Conservation (phyloP, 2,329 filamentous ascomycete species). For the Stagonosporopsis vannaccii region DNA sequence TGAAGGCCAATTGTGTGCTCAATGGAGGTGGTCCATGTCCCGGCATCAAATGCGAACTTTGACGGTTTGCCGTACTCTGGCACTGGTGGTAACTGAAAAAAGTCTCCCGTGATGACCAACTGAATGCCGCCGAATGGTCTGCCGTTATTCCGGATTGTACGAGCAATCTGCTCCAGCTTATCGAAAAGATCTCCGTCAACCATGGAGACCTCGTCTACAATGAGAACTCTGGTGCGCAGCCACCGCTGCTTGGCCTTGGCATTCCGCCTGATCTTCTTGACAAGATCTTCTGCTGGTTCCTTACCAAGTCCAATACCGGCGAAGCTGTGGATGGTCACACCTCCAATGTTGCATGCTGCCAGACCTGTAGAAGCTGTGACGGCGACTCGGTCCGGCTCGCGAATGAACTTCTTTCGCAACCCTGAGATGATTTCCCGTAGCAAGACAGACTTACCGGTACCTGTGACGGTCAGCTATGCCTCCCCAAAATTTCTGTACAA, state of each 20-base stretch:
- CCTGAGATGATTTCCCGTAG: slow-evolving; percentile 89
- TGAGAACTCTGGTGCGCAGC: slow-evolving; percentile 84
- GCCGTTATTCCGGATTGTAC: slow-evolving; percentile 86
- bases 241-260: slow-evolving; percentile 87
- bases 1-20: slow-evolving; percentile 95
- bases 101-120: slow-evolving; percentile 93
- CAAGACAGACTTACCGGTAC: slow-evolving; percentile 94
- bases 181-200: slow-evolving; percentile 97
- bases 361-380: slow-evolving; percentile 96
- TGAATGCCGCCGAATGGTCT: slow-evolving; percentile 96
- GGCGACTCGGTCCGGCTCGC: slow-evolving; percentile 83
- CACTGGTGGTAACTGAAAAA: slow-evolving; percentile 95
- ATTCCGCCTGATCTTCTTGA: slow-evolving; percentile 91
- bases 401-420: slow-evolving; percentile 76
- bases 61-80: slow-evolving; percentile 76
- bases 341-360: slow-evolving; percentile 95
- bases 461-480: slow-evolving; percentile 34
- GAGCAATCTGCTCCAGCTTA: slow-evolving; percentile 88
- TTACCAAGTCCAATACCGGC: slow-evolving; percentile 94
- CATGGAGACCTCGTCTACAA: slow-evolving; percentile 98
- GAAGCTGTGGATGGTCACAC: slow-evolving; percentile 95
- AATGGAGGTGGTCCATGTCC: slow-evolving; percentile 90
- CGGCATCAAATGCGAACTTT: slow-evolving; percentile 92
- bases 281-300: slow-evolving; percentile 77
- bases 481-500: neutral